Evolutionary conservation across 2,329 filamentous ascomycete species (phyloP), one percentile per base, ranked within the genome.

Genomic region (Thelonectria olida): DNA sequence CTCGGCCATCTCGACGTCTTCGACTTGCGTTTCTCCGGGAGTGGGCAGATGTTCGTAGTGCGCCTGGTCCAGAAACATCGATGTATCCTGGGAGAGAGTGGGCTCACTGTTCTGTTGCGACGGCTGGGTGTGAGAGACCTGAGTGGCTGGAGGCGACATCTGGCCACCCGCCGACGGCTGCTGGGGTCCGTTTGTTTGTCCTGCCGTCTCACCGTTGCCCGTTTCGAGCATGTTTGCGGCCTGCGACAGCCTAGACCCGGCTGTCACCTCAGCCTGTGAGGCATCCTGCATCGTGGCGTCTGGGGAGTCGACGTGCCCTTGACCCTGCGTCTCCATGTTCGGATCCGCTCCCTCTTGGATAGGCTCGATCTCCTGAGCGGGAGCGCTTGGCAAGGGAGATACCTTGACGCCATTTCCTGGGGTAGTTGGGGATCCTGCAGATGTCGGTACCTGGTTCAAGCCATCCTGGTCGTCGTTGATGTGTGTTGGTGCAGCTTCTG

Each of bases 81-180:
- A 47, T 19, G 61, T 50, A 27, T 54, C 53, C 39, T 67, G 61
- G 10, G 64, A 62, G 6, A 52, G 38, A 9, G 55, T 34, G 57
- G 53, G 17, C 27, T 47, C 62, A 36, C 34, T 57, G 36, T 45
- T 54, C 31, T 69, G 48, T 52, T 64, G 58, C 22, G 53, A 42
- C 20, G 42, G 42, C n/a, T 67, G 69, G 52, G 54, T 31, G 38
- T 62, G 62, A 34, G 57, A 52, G 17, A 47, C 7, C 13, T 68
- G 67, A 7, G 69, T 71, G 39, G 69, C 61, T 9, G 67, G 68
- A 31, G 69, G 67, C 7, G 69, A 69, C 36, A 69, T 61, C 49
- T 68, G 67, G 13, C 62, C 65, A 52, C 51, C 57, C 22, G 53
- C 52, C 52, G 47, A 52, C 58, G 54, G 38, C 52, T 63, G 61